Conservation (phyloP, 2,329 filamentous ascomycete species). For the Verticillium zaregamsianum region DNA sequence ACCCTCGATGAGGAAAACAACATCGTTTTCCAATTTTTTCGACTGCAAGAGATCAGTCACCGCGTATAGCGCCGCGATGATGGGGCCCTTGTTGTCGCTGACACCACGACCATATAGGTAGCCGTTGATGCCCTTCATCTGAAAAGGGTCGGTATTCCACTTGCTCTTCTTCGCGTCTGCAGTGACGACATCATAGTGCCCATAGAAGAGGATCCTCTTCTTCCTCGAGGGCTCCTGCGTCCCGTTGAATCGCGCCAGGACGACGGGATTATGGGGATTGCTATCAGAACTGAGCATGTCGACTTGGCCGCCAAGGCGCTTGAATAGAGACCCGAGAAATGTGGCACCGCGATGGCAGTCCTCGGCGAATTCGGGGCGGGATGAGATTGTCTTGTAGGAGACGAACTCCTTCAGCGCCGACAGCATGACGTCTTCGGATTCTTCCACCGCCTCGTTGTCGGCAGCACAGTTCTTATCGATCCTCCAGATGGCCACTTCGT, state of each 20-base stretch:
- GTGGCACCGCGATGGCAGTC: conserved; percentile 92
- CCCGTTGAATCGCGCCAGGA: conserved; percentile 81
- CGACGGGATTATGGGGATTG: conserved; percentile 77
- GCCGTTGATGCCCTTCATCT: conserved; percentile 83
- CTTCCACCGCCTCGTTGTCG: conserved; percentile 24
- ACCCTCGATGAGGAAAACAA: conserved; percentile 92
- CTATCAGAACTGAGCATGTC: conserved; percentile 84
- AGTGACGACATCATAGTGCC: conserved; percentile 95
- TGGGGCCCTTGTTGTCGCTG: conserved; percentile 95
- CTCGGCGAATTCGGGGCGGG: conserved; percentile 77
- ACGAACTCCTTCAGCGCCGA: conserved; percentile 81
- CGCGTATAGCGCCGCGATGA: conserved; percentile 89
- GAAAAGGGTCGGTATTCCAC: conserved; percentile 86
- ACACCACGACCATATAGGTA: conserved; percentile 95
- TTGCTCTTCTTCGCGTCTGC: conserved; percentile 78
- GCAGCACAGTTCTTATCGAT: conserved; percentile 33
- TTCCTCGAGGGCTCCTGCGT: conserved; percentile 59
- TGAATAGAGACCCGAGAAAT: conserved; percentile 85
- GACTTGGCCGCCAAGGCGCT: conserved; percentile 82
- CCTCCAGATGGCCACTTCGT: conserved; percentile 85
- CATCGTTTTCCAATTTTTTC: conserved; percentile 80
- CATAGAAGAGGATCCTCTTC: conserved; percentile 93
- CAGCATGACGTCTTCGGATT: conserved; percentile 53
- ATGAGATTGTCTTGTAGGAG: conserved; percentile 87
- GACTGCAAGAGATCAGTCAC: conserved; percentile 83